A percentile compares a stretch with the other conserved stretches of the same genome.
phyloP scores from a whole-genome alignment of 2,329 filamentous ascomycete genomes.

The Fusarium buxicola region DNA sequence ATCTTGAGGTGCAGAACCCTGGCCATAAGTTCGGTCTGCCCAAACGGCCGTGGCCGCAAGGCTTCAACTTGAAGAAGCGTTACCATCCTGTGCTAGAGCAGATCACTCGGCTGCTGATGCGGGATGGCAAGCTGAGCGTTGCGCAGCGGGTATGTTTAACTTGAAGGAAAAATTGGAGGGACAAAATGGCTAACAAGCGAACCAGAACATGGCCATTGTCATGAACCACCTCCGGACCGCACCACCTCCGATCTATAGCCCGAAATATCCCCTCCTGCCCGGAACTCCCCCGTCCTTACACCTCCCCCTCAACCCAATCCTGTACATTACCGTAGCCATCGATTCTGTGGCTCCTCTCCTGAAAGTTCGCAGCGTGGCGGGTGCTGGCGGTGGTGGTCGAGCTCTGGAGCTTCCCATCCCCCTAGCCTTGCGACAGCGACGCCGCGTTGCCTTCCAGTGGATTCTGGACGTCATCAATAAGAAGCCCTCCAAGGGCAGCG shows the following conservation, averaged over 20 bases:
- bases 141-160: conserved; percentile 80
- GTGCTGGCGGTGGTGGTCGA: conserved; percentile 86
- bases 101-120: conserved; percentile 91
- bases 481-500: conserved; percentile 78
- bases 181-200: conserved; percentile 21
- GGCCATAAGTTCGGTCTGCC: conserved; percentile 87
- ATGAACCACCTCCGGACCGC: conserved; percentile 87
- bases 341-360: conserved; percentile 93
- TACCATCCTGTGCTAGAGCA: conserved; percentile 89
- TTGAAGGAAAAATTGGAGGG: neutral
- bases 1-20: conserved; percentile 48
- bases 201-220: conserved; percentile 84
- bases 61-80: conserved; percentile 77
- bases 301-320: conserved; percentile 87
- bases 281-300: conserved; percentile 80
- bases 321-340: conserved; percentile 89
- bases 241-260: conserved; percentile 80
- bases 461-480: conserved; percentile 87
- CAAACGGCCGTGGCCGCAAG: conserved; percentile 70
- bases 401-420: conserved; percentile 86
- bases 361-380: conserved; percentile 79
- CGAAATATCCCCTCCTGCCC: conserved; percentile 77
- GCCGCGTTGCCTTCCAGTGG: conserved; percentile 86
- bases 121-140: conserved; percentile 86
- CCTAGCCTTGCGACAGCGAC: conserved; percentile 77